phyloP scores from a whole-genome alignment of 164 flowering plant species.

The Annona squamosa region DNA sequence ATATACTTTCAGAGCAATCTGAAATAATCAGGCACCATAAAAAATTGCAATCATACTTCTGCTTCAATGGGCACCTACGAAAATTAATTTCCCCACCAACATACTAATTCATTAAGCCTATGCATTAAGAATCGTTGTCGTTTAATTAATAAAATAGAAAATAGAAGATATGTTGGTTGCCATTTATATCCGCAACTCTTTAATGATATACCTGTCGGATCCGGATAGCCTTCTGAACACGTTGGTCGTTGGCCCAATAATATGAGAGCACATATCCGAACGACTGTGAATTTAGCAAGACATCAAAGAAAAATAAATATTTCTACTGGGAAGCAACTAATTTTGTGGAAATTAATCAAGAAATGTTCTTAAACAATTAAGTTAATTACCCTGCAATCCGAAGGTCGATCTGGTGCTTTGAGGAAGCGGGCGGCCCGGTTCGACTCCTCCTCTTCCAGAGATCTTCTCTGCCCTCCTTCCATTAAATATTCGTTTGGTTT shows the following conservation, averaged over 20 bases:
- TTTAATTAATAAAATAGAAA: background rate
- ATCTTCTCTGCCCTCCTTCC: constrained; percentile 5
- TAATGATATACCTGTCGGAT: constrained; percentile 16
- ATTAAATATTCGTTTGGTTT: background rate
- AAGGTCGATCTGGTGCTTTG: background rate
- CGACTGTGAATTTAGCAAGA: constrained; percentile 4
- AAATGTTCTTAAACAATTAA: no score
- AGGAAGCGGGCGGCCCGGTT: background rate
- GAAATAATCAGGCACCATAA: background rate
- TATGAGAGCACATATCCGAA: constrained; percentile 12
- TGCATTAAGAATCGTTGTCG: background rate
- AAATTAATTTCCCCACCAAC: no score
- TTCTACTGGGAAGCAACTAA: background rate
- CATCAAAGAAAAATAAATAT: no score
- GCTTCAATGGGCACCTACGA: background rate
- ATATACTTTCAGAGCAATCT: background rate
- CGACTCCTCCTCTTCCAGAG: background rate
- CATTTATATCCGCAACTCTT: background rate
- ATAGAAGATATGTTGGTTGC: no score
- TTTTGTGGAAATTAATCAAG: background rate
- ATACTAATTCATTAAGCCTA: background rate
- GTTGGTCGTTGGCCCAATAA: constrained; percentile 17
- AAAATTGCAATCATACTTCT: background rate
- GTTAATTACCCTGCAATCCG: background rate
- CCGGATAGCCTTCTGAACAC: constrained; percentile 18